Conservation (phyloP, 2,329 filamentous ascomycete genomes). For the Arthroderma uncinatum region DNA sequence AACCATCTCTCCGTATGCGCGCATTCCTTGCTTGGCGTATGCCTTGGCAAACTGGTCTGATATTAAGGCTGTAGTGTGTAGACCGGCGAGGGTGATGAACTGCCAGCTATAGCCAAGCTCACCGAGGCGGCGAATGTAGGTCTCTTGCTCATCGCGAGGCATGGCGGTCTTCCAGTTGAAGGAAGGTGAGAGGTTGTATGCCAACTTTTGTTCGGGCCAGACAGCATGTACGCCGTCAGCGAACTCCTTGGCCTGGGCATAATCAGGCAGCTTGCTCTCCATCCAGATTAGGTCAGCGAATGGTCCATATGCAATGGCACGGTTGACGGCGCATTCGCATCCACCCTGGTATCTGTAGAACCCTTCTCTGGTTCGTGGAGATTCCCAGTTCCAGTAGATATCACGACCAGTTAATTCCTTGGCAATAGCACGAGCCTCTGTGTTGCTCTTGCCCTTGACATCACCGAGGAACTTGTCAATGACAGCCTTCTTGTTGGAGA, state of each 20-base stretch:
- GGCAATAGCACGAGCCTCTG: conserved; percentile 69
- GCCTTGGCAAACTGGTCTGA: conserved; percentile 77
- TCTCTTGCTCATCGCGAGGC: conserved; percentile 84
- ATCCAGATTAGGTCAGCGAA: conserved; percentile 98
- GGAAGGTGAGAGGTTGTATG: conserved; percentile 95
- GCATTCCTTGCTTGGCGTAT: conserved; percentile 75
- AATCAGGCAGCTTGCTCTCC: conserved; percentile 96
- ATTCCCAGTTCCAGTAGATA: conserved; percentile 89
- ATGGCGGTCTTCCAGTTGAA: conserved; percentile 99
- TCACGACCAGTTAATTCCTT: conserved; percentile 66
- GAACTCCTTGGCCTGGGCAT: conserved; percentile 80
- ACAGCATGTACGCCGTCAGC: conserved; percentile 86
- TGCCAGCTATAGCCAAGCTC: conserved; percentile 96
- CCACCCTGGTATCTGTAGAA: conserved; percentile 91
- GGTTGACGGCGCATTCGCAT: conserved; percentile 80
- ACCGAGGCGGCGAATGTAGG: conserved; percentile 85
- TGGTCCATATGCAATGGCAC: conserved; percentile 81
- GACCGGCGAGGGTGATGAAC: conserved; percentile 92
- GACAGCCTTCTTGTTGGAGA: conserved; percentile 55
- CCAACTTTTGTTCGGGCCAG: conserved; percentile 95
- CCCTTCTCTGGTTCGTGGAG: conserved; percentile 83
- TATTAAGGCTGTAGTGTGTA: conserved; percentile 92
- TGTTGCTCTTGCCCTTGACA: conserved; percentile 73
- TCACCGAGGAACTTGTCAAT: conserved; percentile 55
- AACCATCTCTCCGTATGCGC: conserved; percentile 90